phyloP scores from a whole-genome alignment of 768 basidiomycete species.

The Rhizopogon roseolus region DNA sequence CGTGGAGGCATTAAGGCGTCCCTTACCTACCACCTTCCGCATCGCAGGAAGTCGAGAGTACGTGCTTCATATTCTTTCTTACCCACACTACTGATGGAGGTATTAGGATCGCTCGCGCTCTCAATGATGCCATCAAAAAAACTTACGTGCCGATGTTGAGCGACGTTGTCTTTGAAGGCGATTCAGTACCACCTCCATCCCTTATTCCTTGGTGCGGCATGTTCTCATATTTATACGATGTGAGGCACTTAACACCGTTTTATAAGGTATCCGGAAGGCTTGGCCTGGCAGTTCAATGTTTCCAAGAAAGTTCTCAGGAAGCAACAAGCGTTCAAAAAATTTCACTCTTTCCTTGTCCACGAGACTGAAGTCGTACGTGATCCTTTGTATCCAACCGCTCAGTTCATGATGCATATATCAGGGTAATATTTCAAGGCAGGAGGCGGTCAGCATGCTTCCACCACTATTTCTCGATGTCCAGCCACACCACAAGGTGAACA shows the following conservation, averaged over 20 bases:
- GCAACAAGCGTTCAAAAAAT: conserved; percentile 85
- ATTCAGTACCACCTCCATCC: conserved; percentile 69
- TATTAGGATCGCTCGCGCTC: conserved; percentile 56
- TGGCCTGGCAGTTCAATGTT: conserved; percentile 96
- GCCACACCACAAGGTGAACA: conserved; percentile 75
- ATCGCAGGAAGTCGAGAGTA: conserved; percentile 87
- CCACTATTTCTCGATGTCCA: conserved; percentile 93
- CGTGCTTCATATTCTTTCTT: conserved; percentile 8
- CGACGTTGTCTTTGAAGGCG: conserved; percentile 71
- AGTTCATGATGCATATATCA: conserved; percentile 22
- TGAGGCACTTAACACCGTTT: not conserved
- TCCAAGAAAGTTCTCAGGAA: conserved; percentile 86
- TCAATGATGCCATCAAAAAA: conserved; percentile 75
- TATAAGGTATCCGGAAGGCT: conserved; percentile 85
- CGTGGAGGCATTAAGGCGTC: conserved; percentile 55
- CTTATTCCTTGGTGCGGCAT: conserved; percentile 75
- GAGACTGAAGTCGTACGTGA: conserved; percentile 90
- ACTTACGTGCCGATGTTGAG: conserved; percentile 75
- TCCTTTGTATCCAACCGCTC: not conserved
- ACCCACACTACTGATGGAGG: conserved; percentile 3
- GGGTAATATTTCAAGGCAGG: conserved; percentile 96
- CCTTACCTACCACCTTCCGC: conserved; percentile 91
- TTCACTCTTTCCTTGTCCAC: conserved; percentile 94
- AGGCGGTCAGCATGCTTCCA: conserved; percentile 99
- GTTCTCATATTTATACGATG: not conserved